phyloP scores from a whole-genome alignment of 192 early-diverging fungal genomes.

The Allomyces javanicus region DNA sequence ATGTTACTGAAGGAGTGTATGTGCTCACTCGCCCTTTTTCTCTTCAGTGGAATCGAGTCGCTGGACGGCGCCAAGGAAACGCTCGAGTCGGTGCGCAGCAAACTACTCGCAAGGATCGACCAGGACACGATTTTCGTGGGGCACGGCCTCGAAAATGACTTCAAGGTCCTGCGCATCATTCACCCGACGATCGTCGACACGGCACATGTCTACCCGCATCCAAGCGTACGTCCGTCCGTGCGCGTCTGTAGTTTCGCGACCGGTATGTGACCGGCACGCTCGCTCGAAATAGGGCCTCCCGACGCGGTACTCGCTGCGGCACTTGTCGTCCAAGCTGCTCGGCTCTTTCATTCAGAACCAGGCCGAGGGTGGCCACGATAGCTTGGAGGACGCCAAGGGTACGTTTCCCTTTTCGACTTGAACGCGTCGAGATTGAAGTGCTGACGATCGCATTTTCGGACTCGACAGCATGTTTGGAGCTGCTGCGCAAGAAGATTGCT shows the following conservation, averaged over 20 bases:
- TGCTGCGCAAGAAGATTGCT: neutral
- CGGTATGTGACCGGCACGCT: neutral
- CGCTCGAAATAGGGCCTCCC: neutral
- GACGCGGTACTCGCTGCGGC: slow-evolving; percentile 1
- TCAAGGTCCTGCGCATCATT: slow-evolving; percentile 1
- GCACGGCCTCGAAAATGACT: slow-evolving; percentile 6
- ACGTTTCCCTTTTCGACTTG: neutral
- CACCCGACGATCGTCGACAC: slow-evolving; percentile 5
- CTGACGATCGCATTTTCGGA: neutral
- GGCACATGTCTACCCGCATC: slow-evolving; percentile 3
- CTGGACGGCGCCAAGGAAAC: neutral
- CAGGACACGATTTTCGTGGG: slow-evolving; percentile 3
- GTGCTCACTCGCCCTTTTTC: neutral
- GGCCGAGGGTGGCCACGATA: slow-evolving; percentile 1
- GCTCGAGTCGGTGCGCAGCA: neutral
- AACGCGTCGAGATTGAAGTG: too few relatives aligned
- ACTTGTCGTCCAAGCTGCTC: neutral
- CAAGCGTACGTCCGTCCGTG: neutral
- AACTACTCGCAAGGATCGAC: neutral
- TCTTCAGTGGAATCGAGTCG: neutral
- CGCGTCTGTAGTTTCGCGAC: neutral
- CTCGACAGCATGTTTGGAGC: neutral
- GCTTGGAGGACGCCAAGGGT: slow-evolving; percentile 2
- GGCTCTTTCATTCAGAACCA: slow-evolving; percentile 1
- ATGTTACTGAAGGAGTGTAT: neutral